phyloP scores from a whole-genome alignment of 805 yeast species.

The Lachancea kluyveri region DNA sequence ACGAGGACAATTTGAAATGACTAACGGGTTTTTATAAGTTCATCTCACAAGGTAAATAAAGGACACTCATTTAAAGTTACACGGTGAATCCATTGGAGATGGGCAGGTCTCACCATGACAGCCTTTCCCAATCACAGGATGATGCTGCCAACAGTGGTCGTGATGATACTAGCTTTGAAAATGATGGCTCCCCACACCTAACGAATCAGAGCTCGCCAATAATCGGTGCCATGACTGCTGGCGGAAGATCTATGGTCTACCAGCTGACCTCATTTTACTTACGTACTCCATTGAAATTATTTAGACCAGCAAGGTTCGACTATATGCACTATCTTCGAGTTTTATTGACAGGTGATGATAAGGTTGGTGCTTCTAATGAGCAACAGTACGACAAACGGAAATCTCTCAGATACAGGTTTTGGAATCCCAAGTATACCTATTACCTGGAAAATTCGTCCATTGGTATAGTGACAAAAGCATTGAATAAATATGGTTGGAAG shows the following conservation, averaged over 20 bases:
- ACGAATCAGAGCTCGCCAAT: slow-evolving; percentile 38
- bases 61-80: too few species aligned
- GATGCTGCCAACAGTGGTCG: too few species aligned
- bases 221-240: slow-evolving; percentile 79
- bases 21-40: too few species aligned
- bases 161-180: too few species aligned
- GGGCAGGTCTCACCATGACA: too few species aligned
- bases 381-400: slow-evolving; percentile 1
- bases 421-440: slow-evolving; percentile 18
- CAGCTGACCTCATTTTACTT: slow-evolving; percentile 74
- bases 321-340: slow-evolving; percentile 66
- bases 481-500: slow-evolving; percentile 75
- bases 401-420: slow-evolving; percentile 4
- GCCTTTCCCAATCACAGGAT: too few species aligned
- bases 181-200: neutral
- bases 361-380: neutral
- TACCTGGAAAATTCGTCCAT: slow-evolving; percentile 70
- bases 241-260: slow-evolving; percentile 74
- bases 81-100: too few species aligned
- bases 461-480: slow-evolving; percentile 66
- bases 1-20: too few species aligned
- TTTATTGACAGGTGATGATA: slow-evolving; percentile 30
- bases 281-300: slow-evolving; percentile 76
- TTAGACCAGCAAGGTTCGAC: slow-evolving; percentile 87
- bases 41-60: too few species aligned